A percentile compares a stretch with the other conserved stretches of the same genome.
phyloP scores from a whole-genome alignment of 768 basidiomycete species.

The Amanita muscaria region DNA sequence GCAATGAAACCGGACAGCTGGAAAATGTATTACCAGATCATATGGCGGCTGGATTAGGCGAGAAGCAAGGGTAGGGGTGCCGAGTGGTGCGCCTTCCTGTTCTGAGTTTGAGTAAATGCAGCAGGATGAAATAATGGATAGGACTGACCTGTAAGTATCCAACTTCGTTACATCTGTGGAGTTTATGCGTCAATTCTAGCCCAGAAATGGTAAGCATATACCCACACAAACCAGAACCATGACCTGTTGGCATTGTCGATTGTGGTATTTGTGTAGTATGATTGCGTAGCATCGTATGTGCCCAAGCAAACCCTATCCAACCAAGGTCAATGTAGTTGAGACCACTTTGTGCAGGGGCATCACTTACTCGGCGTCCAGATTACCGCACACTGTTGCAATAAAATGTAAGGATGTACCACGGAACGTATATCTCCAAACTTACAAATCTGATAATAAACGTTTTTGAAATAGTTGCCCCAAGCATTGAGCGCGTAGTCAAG shows the following conservation, averaged over 20 bases:
- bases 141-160: constrained; percentile 43
- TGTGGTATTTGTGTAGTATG: constrained; percentile 44
- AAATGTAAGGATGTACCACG: not conserved
- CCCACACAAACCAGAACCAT: constrained; percentile 64
- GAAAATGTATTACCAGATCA: constrained; percentile 34
- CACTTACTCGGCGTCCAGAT: constrained; percentile 37
- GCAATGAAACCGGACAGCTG: constrained; percentile 5
- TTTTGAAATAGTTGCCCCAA: constrained; percentile 53
- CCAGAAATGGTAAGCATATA: not conserved
- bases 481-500: constrained; percentile 49
- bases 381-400: constrained; percentile 41
- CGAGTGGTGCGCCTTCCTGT: constrained; percentile 34
- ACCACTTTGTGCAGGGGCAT: not conserved
- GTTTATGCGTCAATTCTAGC: not conserved
- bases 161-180: constrained; percentile 57
- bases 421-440: constrained; percentile 16
- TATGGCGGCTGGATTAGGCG: constrained; percentile 46
- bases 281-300: constrained; percentile 29
- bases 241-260: constrained; percentile 51
- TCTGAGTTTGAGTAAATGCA: not conserved
- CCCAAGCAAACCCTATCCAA: constrained; percentile 31
- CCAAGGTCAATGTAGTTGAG: not conserved
- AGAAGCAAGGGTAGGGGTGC: constrained; percentile 38
- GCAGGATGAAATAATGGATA: not conserved
- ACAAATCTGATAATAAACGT: constrained; percentile 38